Evolutionary conservation across 345 rosid genomes (phyloP).

Genomic region (Pistacia integerrima): DNA sequence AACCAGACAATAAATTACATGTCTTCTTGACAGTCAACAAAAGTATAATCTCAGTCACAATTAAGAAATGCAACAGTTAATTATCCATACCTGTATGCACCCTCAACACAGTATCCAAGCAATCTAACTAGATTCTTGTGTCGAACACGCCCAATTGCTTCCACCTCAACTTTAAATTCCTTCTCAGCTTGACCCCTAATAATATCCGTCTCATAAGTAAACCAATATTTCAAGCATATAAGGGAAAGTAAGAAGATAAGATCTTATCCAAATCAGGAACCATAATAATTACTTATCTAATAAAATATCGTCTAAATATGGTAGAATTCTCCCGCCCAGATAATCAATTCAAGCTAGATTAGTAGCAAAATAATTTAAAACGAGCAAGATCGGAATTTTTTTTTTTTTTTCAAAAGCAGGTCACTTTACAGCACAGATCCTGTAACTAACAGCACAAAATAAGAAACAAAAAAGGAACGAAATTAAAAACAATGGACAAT

Average conservation of each 20-base stretch:
- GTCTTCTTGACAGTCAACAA: background rate
- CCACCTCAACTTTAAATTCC: slow-evolving; percentile 97
- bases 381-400: background rate
- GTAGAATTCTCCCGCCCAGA: background rate
- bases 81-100: slow-evolving; percentile 73
- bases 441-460: slow-evolving; percentile 27
- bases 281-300: background rate
- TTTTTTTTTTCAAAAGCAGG: slow-evolving; percentile 17
- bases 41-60: background rate
- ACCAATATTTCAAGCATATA: background rate
- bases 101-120: slow-evolving; percentile 94
- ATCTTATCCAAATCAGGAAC: background rate
- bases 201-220: slow-evolving; percentile 15
- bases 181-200: slow-evolving; percentile 96
- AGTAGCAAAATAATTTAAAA: background rate
- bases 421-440: slow-evolving; percentile 26
- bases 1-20: slow-evolving; percentile 18
- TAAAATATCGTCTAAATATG: background rate
- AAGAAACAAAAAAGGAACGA: background rate
- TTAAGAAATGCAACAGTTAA: background rate
- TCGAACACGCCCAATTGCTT: slow-evolving; percentile 86
- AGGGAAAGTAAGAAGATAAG: background rate
- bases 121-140: slow-evolving; percentile 93
- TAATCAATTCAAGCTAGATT: slow-evolving; percentile 11
- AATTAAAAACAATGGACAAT: background rate